These are phyloP conservation scores for Phytophthora multivora DNA, from an alignment of 352 stramenopile species.

Conservation along the genomic window DNA sequence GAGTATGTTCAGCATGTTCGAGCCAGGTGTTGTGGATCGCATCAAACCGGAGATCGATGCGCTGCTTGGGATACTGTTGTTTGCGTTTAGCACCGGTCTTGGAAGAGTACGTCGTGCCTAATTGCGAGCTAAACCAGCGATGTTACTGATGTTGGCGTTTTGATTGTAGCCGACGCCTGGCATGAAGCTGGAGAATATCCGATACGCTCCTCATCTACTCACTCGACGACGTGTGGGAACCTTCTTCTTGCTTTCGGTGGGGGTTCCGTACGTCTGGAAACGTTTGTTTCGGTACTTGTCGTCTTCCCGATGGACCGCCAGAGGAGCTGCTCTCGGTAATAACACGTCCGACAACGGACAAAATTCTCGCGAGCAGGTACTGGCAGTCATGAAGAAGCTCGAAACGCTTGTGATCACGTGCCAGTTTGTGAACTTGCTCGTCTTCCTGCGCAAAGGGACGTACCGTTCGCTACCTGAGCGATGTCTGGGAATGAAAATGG, in stretches of 20 bases:
- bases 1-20: constrained; percentile 83
- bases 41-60: constrained; percentile 82
- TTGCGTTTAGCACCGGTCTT: constrained; percentile 67
- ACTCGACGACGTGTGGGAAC: constrained; percentile 50
- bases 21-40: constrained; percentile 61
- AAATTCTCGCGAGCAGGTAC: constrained; percentile 30
- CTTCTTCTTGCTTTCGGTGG: constrained; percentile 78
- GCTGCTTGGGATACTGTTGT: constrained; percentile 55
- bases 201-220: constrained; percentile 54
- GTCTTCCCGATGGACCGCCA: constrained; percentile 47
- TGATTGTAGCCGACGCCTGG: constrained; percentile 67
- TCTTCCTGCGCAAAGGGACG: constrained; percentile 71
- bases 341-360: constrained; percentile 6
- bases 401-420: constrained; percentile 70
- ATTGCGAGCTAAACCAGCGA: neutral
- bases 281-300: constrained; percentile 67
- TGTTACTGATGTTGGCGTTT: constrained; percentile 3
- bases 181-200: constrained; percentile 86
- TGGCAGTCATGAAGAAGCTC: constrained; percentile 71
- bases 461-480: constrained; percentile 81
- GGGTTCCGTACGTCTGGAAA: constrained; percentile 79
- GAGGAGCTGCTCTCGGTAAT: neutral
- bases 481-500: constrained; percentile 71
- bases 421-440: constrained; percentile 74
- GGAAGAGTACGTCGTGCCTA: constrained; percentile 44